Percentiles rank a stretch among this genome's conserved stretches.
Evolutionary conservation across 208 protist genomes (phyloP).

Genomic region (Trypanosomatidae sp.): DNA sequence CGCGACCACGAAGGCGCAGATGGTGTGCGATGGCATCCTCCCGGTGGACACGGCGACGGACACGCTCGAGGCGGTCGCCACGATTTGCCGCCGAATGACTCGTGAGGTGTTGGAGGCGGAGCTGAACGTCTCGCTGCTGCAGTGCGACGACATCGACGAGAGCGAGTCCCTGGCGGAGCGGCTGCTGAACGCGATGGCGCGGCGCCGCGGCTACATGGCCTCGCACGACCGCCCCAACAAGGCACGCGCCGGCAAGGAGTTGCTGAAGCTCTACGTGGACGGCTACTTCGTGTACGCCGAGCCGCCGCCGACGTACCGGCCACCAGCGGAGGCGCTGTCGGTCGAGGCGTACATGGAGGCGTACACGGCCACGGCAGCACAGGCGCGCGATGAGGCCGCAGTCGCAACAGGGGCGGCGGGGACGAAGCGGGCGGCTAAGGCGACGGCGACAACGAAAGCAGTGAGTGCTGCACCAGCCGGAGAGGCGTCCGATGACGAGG

Average conservation of each 20-base stretch:
- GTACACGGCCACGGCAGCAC: too few relatives aligned
- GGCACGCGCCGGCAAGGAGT: constrained; percentile 86
- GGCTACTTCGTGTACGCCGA: constrained; percentile 80
- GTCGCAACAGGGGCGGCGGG: too few relatives aligned
- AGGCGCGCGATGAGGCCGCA: too few relatives aligned
- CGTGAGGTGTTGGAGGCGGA: constrained; percentile 59
- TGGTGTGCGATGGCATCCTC: constrained; percentile 97
- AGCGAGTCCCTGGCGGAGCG: constrained; percentile 61
- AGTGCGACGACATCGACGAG: constrained; percentile 81
- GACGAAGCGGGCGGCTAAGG: too few relatives aligned
- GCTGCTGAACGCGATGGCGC: constrained; percentile 78
- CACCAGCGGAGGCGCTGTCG: constrained; percentile 26
- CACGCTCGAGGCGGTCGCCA: constrained; percentile 53
- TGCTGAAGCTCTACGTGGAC: constrained; percentile 97
- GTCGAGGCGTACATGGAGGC: constrained; percentile 25
- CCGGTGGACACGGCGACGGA: constrained; percentile 90
- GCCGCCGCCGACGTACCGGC: constrained; percentile 74
- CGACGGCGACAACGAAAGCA: too few relatives aligned
- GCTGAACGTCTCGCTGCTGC: constrained; percentile 63
- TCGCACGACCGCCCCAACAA: constrained; percentile 94
- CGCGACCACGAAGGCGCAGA: constrained; percentile 91
- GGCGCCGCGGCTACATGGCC: constrained; percentile 94
- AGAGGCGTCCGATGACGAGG: too few relatives aligned
- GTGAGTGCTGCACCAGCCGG: too few relatives aligned
- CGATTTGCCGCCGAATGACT: constrained; percentile 66